These are phyloP conservation scores for Penicillium longicatenatum DNA, from an alignment of 495 filamentous ascomycete genomes.

Conservation along the genomic window DNA sequence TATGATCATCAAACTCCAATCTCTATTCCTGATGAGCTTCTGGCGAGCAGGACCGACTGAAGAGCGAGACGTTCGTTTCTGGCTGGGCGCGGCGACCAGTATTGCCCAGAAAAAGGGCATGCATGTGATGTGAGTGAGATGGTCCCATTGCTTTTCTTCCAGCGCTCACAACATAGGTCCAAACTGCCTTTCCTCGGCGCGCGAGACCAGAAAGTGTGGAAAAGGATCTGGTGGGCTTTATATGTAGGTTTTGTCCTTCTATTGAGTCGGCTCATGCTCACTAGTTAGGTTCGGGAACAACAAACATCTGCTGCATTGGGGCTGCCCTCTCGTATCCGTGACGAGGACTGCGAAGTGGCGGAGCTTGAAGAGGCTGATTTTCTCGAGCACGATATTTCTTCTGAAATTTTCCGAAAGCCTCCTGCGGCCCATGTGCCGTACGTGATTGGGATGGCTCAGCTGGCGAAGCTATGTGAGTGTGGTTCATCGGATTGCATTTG, in stretches of 20 bases:
- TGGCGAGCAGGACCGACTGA: constrained; percentile 43
- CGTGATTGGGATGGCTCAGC: constrained; percentile 45
- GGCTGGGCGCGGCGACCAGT: constrained; percentile 43
- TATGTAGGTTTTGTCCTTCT: constrained; percentile 33
- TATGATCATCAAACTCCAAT: constrained; percentile 38
- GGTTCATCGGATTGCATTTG: not conserved
- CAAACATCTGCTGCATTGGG: constrained; percentile 44
- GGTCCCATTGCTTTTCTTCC: not conserved
- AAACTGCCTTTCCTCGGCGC: constrained; percentile 37
- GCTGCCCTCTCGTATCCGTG: constrained; percentile 42
- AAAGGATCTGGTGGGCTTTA: constrained; percentile 52
- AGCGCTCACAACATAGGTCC: constrained; percentile 29
- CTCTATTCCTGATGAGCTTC: constrained; percentile 48
- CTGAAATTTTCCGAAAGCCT: constrained; percentile 33
- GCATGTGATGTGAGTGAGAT: constrained; percentile 43
- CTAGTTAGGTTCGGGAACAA: constrained; percentile 40
- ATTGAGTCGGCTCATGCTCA: not conserved
- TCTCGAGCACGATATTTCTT: constrained; percentile 31
- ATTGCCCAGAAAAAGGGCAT: constrained; percentile 48
- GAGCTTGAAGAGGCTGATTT: constrained; percentile 42
- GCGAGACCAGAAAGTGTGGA: constrained; percentile 39
- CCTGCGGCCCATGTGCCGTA: constrained; percentile 35
- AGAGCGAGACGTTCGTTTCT: constrained; percentile 46
- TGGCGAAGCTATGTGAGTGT: constrained; percentile 40
- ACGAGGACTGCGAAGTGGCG: constrained; percentile 49